Evolutionary conservation across 257 asterid species (phyloP), one percentile per base, ranked within the genome.

Genomic region (Lycium barbarum): DNA sequence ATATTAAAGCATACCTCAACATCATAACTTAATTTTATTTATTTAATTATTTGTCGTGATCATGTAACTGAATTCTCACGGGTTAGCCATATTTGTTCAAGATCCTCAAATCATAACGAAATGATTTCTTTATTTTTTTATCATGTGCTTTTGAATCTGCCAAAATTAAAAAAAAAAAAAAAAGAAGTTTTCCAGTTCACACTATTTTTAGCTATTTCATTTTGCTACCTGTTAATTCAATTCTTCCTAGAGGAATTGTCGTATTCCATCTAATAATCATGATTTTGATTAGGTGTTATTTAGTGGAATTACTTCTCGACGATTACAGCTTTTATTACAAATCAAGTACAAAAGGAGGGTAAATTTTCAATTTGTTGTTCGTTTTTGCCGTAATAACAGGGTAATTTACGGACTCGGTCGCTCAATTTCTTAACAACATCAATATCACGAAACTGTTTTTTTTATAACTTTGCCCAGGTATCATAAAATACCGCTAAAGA

Each of bases 51-150:
- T 76, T 78, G 15, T 78, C 47, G 9, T 14, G 82, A 3, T 78
- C 65, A 76, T 76, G 20, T 53, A 76, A 76, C 53, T 70, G 79
- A 40, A 70, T 38, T 40, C 15, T 70, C 79, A 40, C 33, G 54
- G 79, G 53, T 1, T 40, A 17, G 33, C 54, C 54, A 7, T 53
- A 76, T 53, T 53, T 53, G 15, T 26, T 78, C 49, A 78, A 51
- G 63, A 53, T 78, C n/a, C 15, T 26, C 82, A 53, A 33, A 78
- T 78, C 82, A 78, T 53, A 51, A 53, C 3, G 15, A 78, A 78
- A 78, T 53, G 26, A 53, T 53, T 51, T 76, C 14, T 76, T 76
- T 76, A 76, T 76, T 53, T 76, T 26, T 51, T 53, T 59, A 7
- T 26, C 82, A 53, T 78, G 49, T 78, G 65, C 65, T 22, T 78